These are phyloP conservation scores for Begonia loranthoides DNA, from an alignment of 306 rosid genomes.

Conservation along the genomic window DNA sequence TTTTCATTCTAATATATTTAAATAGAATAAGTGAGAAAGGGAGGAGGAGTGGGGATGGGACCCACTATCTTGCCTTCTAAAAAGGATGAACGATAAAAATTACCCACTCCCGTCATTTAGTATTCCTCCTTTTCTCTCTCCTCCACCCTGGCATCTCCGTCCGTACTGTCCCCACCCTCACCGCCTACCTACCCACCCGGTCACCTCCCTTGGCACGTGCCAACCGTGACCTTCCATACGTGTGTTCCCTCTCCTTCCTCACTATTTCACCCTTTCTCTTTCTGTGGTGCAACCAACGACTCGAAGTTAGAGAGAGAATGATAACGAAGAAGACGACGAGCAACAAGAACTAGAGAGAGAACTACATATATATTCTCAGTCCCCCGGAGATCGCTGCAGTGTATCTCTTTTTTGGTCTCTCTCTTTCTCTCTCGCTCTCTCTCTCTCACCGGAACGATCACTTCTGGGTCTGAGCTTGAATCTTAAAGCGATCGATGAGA, in stretches of 20 bases:
- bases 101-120: slow-evolving; percentile 44
- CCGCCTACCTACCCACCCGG: slow-evolving; percentile 31
- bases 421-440: slow-evolving; percentile 7
- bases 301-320: slow-evolving; percentile 39
- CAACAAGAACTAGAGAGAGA: slow-evolving; percentile 3
- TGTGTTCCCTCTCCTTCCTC: slow-evolving; percentile 8
- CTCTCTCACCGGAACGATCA: background rate
- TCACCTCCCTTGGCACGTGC: slow-evolving; percentile 20
- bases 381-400: slow-evolving; percentile 8
- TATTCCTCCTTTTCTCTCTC: slow-evolving; percentile 14
- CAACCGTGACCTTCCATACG: slow-evolving; percentile 21
- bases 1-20: too few relatives aligned
- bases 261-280: slow-evolving; percentile 13
- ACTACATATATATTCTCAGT: background rate
- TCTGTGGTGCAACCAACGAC: slow-evolving; percentile 95
- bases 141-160: slow-evolving; percentile 76
- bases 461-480: slow-evolving; percentile 12
- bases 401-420: slow-evolving; percentile 17
- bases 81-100: slow-evolving; percentile 23
- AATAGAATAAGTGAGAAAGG: background rate
- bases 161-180: slow-evolving; percentile 42
- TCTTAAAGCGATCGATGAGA: slow-evolving; percentile 36
- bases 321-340: slow-evolving; percentile 11
- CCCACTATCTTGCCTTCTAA: slow-evolving; percentile 14
- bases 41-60: slow-evolving; percentile 5